Evolutionary conservation across 73 alveolate genomes (phyloP), one percentile per base, ranked within the genome.

Genomic region (Tetrahymena thermophila): DNA sequence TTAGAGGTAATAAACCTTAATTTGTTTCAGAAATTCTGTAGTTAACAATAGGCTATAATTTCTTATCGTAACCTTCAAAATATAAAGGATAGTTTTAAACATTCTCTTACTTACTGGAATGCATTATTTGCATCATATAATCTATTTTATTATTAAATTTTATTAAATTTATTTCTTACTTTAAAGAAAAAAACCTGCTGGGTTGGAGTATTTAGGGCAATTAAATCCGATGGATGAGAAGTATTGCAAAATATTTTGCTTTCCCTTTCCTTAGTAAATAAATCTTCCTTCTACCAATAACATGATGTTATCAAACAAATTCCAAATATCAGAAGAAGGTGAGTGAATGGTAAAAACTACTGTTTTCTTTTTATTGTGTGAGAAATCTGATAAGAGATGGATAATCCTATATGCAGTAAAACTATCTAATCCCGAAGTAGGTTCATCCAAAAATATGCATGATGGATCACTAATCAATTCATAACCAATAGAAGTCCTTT

Each of bases 171-270:
- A 31, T n/a, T 28, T 71, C 23, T 7, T 17, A n/a, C 7, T 14
- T 11, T 11, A 14, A 50, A 2, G 4, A 15, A 21, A 19, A 19
- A 56, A 95, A 95, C 96, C 98, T 71, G 98, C 94, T 21, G 98
- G 98, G 94, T 97, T 97, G 10, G 98, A 95, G 95, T 94, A 96
- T 83, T 97, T 94, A 31, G 98, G 98, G 93, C 98, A 97, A 56
- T 94, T 43, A 94, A 94, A 97, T 38, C 98, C 98, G 43, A 97
- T 93, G 19, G 31, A 13, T 71, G 96, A 94, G 85, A 97, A 97
- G 96, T 97, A 95, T 40, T 95, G 84, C 11, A 97, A 97, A 13
- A 96, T 94, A 94, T 94, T 85, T 11, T 19, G 89, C 35, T 58
- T 85, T 17, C 95, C 57, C 13, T 93, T 93, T 1, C 96, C 96